Evolutionary conservation across 352 stramenopile genomes (phyloP).

Genomic region (Globisporangium spinosum): DNA sequence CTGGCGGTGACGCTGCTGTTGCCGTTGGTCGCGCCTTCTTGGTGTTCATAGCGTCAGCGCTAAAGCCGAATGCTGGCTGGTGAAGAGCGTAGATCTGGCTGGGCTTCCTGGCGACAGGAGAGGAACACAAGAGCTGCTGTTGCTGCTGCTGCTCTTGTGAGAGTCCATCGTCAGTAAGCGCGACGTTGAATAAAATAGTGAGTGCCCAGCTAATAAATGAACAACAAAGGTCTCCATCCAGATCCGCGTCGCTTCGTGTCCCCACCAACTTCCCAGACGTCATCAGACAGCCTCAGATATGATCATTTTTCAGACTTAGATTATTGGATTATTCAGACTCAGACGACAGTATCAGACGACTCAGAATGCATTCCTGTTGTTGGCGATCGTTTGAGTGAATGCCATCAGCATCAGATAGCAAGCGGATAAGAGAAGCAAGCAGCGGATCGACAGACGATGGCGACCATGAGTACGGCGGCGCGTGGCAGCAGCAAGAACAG

Average conservation of each 20-base stretch:
- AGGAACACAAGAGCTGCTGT: conserved; percentile 1
- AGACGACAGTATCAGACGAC: neutral
- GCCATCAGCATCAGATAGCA: neutral
- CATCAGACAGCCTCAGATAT: neutral
- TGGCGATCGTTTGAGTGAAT: neutral
- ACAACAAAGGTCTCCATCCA: neutral
- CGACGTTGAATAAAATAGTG: too few species aligned
- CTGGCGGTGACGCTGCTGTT: neutral
- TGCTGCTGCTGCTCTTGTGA: neutral
- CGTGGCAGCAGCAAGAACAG: neutral
- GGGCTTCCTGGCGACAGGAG: neutral
- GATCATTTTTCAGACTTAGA: neutral
- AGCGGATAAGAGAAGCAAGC: neutral
- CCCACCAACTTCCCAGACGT: neutral
- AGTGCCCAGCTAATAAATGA: neutral
- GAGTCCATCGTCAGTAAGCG: neutral
- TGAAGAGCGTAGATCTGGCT: conserved; percentile 3
- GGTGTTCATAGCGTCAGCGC: neutral
- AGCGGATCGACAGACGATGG: neutral
- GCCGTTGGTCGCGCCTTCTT: conserved; percentile 2
- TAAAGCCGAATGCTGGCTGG: neutral
- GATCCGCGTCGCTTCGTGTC: neutral
- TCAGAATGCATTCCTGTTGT: neutral
- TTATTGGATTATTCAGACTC: neutral
- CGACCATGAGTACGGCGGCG: neutral